Evolutionary conservation across 2,329 filamentous ascomycete genomes (phyloP).

Genomic region (Xylaria arbuscula): DNA sequence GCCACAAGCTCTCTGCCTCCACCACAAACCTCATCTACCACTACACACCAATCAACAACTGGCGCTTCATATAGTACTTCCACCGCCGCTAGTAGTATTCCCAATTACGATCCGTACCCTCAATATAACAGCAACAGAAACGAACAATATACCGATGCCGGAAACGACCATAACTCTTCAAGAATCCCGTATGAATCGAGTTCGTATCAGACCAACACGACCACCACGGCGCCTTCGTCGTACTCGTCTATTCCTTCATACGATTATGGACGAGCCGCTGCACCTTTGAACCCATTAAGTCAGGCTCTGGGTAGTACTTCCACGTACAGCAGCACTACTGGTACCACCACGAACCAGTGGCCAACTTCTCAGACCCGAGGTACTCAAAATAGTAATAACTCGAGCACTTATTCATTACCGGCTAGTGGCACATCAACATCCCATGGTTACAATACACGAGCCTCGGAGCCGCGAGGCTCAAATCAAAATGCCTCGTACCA

Average conservation of each 20-base stretch:
- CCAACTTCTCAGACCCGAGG: conserved; percentile 42
- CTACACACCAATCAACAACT: conserved; percentile 39
- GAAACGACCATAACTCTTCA: conserved; percentile 42
- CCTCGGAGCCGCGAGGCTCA: conserved; percentile 43
- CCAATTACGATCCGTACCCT: conserved; percentile 44
- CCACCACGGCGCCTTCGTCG: conserved; percentile 42
- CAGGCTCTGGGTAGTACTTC: conserved; percentile 43
- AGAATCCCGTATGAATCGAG: conserved; percentile 46
- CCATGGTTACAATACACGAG: conserved; percentile 45
- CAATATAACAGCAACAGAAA: conserved; percentile 48
- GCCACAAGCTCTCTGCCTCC: conserved; percentile 43
- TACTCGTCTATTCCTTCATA: conserved; percentile 46
- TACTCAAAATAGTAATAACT: conserved; percentile 35
- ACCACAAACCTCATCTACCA: conserved; percentile 45
- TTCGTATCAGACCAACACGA: conserved; percentile 44
- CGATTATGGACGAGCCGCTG: conserved; percentile 45
- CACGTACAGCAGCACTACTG: conserved; percentile 39
- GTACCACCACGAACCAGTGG: conserved; percentile 44
- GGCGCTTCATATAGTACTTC: conserved; percentile 46
- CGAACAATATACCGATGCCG: conserved; percentile 41
- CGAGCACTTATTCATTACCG: conserved; percentile 41
- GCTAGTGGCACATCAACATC: conserved; percentile 37
- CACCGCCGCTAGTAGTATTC: conserved; percentile 44
- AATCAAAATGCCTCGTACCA: conserved; percentile 45
- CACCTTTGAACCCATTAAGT: conserved; percentile 43